Conservation (phyloP, 2,329 filamentous ascomycete species). For the Coleophoma eucalyptorum region DNA sequence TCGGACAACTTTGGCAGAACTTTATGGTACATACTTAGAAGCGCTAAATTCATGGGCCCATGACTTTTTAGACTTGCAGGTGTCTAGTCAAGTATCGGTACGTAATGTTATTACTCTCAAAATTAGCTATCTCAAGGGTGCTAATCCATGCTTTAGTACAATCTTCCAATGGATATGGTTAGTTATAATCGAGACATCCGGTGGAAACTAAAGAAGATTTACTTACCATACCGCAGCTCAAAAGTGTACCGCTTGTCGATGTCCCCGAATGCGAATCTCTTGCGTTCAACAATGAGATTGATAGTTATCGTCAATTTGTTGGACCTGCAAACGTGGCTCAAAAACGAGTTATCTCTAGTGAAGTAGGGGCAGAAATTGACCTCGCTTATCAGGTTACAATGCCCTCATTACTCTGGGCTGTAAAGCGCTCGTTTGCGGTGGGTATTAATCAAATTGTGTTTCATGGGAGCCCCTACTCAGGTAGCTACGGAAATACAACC, state of each 20-base stretch:
- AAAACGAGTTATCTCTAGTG: conserved; percentile 34
- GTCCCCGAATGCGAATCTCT: conserved; percentile 38
- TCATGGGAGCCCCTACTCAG: conserved; percentile 38
- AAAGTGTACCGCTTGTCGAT: conserved; percentile 29
- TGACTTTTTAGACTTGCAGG: conserved; percentile 26
- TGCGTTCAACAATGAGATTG: conserved; percentile 28
- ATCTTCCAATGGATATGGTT: too few species aligned
- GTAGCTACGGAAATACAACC: conserved; percentile 39
- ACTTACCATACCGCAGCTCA: too few species aligned
- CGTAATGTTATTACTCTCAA: too few species aligned
- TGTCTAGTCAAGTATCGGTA: conserved; percentile 30
- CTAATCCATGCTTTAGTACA: too few species aligned
- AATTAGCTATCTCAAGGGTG: too few species aligned
- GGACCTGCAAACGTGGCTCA: conserved; percentile 35
- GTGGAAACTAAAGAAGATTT: too few species aligned
- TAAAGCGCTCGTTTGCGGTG: conserved; percentile 34
- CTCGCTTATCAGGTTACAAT: conserved; percentile 23
- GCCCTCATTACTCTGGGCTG: conserved; percentile 26
- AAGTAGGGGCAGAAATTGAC: conserved; percentile 27
- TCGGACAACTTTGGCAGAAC: conserved; percentile 4
- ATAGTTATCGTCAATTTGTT: conserved; percentile 35
- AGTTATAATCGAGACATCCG: too few species aligned
- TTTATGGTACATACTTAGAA: conserved; percentile 23
- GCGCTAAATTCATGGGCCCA: conserved; percentile 28
- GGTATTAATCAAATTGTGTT: conserved; percentile 39